Percentiles rank a stretch among this genome's conserved stretches.
phyloP scores from a whole-genome alignment of 1,284 basidiomycete genomes.

The Polyporus tsugae region DNA sequence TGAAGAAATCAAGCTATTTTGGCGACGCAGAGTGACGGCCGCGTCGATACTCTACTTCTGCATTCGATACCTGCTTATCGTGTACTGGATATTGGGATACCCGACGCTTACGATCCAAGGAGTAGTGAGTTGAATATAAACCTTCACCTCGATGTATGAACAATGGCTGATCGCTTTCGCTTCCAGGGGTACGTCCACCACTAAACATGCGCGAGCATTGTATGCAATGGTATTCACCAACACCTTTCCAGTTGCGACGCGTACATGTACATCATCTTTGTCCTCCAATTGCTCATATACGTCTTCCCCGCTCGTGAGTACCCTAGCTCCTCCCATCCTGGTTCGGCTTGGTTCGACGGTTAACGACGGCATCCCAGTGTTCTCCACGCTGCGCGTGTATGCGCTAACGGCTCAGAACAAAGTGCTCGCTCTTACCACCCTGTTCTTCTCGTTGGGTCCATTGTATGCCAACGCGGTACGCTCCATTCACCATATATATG shows the following conservation, averaged over 20 bases:
- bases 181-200: neutral
- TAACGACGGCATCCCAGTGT: neutral
- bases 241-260: slow-evolving; percentile 11
- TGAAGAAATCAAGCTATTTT: slow-evolving; percentile 16
- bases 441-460: slow-evolving; percentile 12
- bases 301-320: slow-evolving; percentile 15
- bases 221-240: neutral
- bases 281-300: slow-evolving; percentile 16
- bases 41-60: slow-evolving; percentile 16
- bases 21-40: slow-evolving; percentile 8
- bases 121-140: neutral
- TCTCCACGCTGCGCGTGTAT: slow-evolving; percentile 16
- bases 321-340: neutral
- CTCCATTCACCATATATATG: neutral
- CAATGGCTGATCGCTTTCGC: neutral
- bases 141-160: too few species aligned
- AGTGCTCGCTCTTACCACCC: slow-evolving; percentile 3
- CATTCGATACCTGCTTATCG: slow-evolving; percentile 13
- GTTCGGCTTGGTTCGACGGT: neutral
- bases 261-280: slow-evolving; percentile 16
- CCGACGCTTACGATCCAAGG: slow-evolving; percentile 9
- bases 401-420: slow-evolving; percentile 12
- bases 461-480: slow-evolving; percentile 16
- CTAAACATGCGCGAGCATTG: too few species aligned
- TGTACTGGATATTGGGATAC: slow-evolving; percentile 15